A percentile compares a stretch with the other conserved stretches of the same genome.
Evolutionary conservation across 139 green algal species (phyloP).

Genomic region (Pseudopediastrum boryanum): DNA sequence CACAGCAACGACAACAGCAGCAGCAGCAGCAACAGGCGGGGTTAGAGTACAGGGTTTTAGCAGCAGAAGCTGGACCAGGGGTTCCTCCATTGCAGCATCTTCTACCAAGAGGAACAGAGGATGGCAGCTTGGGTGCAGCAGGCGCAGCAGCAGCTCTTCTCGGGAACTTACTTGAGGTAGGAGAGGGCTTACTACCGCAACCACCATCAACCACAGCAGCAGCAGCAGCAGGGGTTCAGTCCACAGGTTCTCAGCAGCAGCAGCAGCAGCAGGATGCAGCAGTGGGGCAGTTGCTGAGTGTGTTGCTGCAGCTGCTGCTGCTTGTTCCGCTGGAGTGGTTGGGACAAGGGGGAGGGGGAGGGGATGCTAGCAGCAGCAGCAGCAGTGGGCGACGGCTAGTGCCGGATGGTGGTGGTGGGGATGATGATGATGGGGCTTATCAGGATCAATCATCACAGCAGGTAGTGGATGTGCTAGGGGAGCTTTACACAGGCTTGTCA

Average conservation of each 20-base stretch:
- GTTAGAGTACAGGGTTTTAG: background rate
- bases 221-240: conserved; percentile 28
- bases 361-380: too few relatives aligned
- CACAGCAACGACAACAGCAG: background rate
- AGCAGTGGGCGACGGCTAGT: too few relatives aligned
- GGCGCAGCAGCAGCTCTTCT: background rate
- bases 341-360: too few relatives aligned
- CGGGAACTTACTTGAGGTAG: background rate
- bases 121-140: background rate
- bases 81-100: background rate
- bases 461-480: too few relatives aligned
- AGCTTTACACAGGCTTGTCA: too few relatives aligned
- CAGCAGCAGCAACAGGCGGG: conserved; percentile 18
- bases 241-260: conserved; percentile 26
- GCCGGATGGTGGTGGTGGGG: too few relatives aligned
- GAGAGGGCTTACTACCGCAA: background rate
- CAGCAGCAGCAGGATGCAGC: background rate
- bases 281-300: background rate
- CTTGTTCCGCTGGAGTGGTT: too few relatives aligned
- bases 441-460: too few relatives aligned
- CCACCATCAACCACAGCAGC: background rate
- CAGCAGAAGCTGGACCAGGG: background rate
- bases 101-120: background rate
- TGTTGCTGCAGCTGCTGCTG: background rate
- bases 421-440: too few relatives aligned